These are phyloP conservation scores for Myriosclerotinia duriaeana DNA, from an alignment of 2,329 filamentous ascomycete genomes.

Conservation along the genomic window DNA sequence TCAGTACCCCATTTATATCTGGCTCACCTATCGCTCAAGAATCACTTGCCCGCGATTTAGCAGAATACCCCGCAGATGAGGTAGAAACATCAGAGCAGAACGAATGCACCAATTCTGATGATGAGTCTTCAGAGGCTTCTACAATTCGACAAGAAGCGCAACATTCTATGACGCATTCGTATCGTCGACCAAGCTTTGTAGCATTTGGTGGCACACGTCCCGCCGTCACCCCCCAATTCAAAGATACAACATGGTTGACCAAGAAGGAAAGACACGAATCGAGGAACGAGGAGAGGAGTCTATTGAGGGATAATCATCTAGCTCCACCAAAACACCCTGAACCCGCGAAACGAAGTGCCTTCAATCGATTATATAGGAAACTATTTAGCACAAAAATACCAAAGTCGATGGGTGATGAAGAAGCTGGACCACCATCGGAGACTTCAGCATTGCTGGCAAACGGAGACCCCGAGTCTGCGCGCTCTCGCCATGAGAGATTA, in stretches of 20 bases:
- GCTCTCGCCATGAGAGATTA: slow-evolving; percentile 56
- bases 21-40: slow-evolving; percentile 66
- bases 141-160: slow-evolving; percentile 41
- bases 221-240: slow-evolving; percentile 59
- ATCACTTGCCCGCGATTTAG: slow-evolving; percentile 65
- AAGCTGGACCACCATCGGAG: slow-evolving; percentile 43
- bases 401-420: slow-evolving; percentile 44
- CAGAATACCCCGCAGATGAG: slow-evolving; percentile 61
- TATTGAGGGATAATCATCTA: slow-evolving; percentile 65
- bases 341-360: slow-evolving; percentile 40
- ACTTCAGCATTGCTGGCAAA: slow-evolving; percentile 45
- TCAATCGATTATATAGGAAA: slow-evolving; percentile 45
- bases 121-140: slow-evolving; percentile 39
- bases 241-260: slow-evolving; percentile 51
- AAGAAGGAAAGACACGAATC: slow-evolving; percentile 56
- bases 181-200: slow-evolving; percentile 75
- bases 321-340: slow-evolving; percentile 58
- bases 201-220: slow-evolving; percentile 70
- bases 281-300: slow-evolving; percentile 56
- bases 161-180: slow-evolving; percentile 61
- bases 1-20: slow-evolving; percentile 51
- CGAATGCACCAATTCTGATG: slow-evolving; percentile 45
- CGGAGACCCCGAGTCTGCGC: slow-evolving; percentile 45
- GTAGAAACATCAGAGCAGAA: slow-evolving; percentile 45
- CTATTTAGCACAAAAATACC: slow-evolving; percentile 59